Evolutionary conservation across 495 filamentous ascomycete genomes (phyloP).

Genomic region (Trichoderma gamsii): DNA sequence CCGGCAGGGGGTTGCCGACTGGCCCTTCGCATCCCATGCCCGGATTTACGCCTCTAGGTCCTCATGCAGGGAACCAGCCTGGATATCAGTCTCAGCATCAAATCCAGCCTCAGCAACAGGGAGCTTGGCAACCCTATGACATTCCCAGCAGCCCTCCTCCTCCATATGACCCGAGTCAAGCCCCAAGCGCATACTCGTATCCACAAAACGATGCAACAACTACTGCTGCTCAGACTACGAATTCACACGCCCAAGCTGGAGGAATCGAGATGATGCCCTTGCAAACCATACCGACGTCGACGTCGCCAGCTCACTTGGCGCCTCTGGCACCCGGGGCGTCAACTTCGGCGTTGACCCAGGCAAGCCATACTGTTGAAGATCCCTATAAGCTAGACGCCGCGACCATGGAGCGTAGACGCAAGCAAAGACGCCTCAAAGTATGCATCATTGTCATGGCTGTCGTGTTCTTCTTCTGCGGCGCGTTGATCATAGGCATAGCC

Average conservation of each 20-base stretch:
- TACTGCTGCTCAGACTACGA: not conserved
- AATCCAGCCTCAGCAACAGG: not conserved
- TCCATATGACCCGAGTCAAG: not conserved
- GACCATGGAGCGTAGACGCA: not conserved
- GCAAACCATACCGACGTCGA: not conserved
- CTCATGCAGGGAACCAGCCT: not conserved
- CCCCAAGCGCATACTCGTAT: not conserved
- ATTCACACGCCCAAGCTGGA: not conserved
- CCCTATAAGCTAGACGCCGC: not conserved
- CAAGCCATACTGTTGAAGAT: not conserved
- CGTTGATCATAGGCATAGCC: not conserved
- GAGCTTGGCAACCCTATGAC: not conserved
- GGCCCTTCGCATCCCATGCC: not conserved
- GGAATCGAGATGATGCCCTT: conserved; percentile 6
- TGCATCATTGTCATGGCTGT: conserved; percentile 6
- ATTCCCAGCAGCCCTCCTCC: conserved; percentile 9
- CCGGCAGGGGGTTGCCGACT: not conserved
- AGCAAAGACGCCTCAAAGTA: not conserved
- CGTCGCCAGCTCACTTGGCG: not conserved
- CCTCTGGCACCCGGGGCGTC: not conserved
- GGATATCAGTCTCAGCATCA: conserved; percentile 4
- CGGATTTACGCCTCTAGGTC: not conserved
- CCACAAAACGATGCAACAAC: not conserved
- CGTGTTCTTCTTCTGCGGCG: not conserved
- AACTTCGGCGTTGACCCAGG: not conserved